Evolutionary conservation across 129 eudicot species (phyloP), one percentile per base, ranked within the genome.

Genomic region (Pulicaria dysenterica): DNA sequence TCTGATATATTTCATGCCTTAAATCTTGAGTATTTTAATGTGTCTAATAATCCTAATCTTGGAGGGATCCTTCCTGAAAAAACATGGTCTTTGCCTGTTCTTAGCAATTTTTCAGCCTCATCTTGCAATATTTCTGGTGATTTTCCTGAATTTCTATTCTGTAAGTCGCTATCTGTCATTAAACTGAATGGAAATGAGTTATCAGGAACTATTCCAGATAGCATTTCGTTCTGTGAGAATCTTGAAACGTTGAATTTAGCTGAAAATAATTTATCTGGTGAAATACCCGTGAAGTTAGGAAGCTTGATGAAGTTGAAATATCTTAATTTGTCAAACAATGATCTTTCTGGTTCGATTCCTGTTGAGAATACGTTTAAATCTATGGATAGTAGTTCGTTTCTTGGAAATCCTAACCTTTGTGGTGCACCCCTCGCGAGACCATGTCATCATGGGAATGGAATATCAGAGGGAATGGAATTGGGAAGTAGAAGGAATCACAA

Each of bases 401-500:
- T 68, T 15, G 99, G 97, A 42, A 94, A 94, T 72, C 91, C 96
- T 5, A 86, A 79, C 41, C 84, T 94, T 40, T 94, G 99, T 83
- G 99, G 99, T 16, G 69, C 78, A 24, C 99, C 96, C 34, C 74
- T 90, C n/a, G 64, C 8, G n/a, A 79, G 82, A 47, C 64, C 74
- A 43, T 94, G 99, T 47, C 81, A 50, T 61, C 70, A 41, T 58
- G 86, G 75, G 17, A 83, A 74, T 34, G 84, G 78, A 73, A 81
- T 88, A 44, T 74, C 83, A 2, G 73, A 57, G 37, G 92, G 77
- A 57, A 58, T 87, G 66, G 82, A 81, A 62, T 62, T 76, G 43
- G 91, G 93, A 58, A 80, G 87, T 50, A 82, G 84, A 70, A 82
- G 80, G 71, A 83, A 86, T 34, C 97, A 87, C 60, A 91, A 90